phyloP scores from a whole-genome alignment of 345 rosid species.

The Salix caprea region DNA sequence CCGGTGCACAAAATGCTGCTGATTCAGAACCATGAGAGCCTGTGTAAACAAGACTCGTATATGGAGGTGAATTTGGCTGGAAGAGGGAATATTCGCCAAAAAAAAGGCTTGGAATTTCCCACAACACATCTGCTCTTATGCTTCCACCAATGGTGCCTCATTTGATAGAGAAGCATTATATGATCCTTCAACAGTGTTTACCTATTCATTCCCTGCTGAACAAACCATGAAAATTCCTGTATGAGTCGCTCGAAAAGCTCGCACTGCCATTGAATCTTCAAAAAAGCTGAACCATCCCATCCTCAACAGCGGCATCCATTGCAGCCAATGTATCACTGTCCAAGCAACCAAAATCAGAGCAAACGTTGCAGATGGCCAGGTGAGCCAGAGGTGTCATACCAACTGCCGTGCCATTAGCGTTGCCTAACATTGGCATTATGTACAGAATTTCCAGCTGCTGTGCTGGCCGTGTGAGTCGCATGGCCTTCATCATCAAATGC shows the following conservation, averaged over 20 bases:
- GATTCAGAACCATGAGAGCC: background rate
- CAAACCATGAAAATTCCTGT: constrained; percentile 32
- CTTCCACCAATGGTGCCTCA: constrained; percentile 28
- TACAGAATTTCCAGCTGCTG: constrained; percentile 54
- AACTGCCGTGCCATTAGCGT: constrained; percentile 58
- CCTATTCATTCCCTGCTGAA: constrained; percentile 38
- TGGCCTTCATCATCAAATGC: constrained; percentile 24
- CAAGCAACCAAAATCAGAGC: constrained; percentile 44
- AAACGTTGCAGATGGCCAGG: constrained; percentile 60
- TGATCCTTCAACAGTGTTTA: too few species aligned
- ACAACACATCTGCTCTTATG: constrained; percentile 23
- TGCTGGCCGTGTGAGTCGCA: constrained; percentile 18
- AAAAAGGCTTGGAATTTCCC: constrained; percentile 17
- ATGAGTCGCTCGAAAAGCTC: constrained; percentile 27
- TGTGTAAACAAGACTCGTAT: background rate
- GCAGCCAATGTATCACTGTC: constrained; percentile 56
- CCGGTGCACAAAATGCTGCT: background rate
- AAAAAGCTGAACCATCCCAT: constrained; percentile 40
- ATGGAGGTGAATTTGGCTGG: background rate
- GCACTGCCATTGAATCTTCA: constrained; percentile 24
- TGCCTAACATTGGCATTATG: constrained; percentile 29
- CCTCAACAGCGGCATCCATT: constrained; percentile 56
- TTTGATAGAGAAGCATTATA: constrained; percentile 10
- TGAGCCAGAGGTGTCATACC: constrained; percentile 43
- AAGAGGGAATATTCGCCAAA: constrained; percentile 10